Conservation (phyloP, 2,329 filamentous ascomycete species). For the Beauveria varroae region DNA sequence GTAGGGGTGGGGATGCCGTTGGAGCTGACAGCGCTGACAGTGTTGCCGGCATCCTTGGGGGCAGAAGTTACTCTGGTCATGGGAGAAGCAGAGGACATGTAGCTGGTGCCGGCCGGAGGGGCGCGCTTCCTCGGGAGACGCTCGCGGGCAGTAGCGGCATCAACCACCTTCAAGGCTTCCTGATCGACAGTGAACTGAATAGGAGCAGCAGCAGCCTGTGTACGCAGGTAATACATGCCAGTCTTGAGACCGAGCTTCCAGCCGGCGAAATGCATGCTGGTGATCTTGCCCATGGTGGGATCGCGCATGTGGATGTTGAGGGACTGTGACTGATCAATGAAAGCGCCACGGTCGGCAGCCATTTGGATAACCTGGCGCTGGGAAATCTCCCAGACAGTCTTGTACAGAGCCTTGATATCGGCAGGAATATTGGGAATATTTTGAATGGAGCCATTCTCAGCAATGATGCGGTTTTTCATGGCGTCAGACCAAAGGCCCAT, state of each 20-base stretch:
- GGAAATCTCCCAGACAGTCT: constrained; percentile 99
- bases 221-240: constrained; percentile 99
- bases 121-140: constrained; percentile 62
- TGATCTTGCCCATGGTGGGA: constrained; percentile 99
- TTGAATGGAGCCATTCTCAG: constrained; percentile 91
- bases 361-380: constrained; percentile 95
- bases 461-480: constrained; percentile 99
- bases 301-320: constrained; percentile 99
- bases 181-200: constrained; percentile 99
- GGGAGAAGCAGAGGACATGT: constrained; percentile 50
- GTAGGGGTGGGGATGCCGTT: constrained; percentile 64
- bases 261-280: constrained; percentile 97
- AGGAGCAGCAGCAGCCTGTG: constrained; percentile 89
- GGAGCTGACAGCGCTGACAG: constrained; percentile 29
- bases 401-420: constrained; percentile 95
- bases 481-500: constrained; percentile 97
- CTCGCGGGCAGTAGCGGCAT: constrained; percentile 67
- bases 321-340: constrained; percentile 98
- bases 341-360: constrained; percentile 95
- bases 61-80: constrained; percentile 59
- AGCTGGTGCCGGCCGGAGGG: constrained; percentile 45
- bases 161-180: constrained; percentile 80
- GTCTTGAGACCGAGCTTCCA: constrained; percentile 99
- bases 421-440: constrained; percentile 94
- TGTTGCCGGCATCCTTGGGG: constrained; percentile 31